phyloP scores from a whole-genome alignment of 78 protist species.

The Dictyostelium capitatum region DNA sequence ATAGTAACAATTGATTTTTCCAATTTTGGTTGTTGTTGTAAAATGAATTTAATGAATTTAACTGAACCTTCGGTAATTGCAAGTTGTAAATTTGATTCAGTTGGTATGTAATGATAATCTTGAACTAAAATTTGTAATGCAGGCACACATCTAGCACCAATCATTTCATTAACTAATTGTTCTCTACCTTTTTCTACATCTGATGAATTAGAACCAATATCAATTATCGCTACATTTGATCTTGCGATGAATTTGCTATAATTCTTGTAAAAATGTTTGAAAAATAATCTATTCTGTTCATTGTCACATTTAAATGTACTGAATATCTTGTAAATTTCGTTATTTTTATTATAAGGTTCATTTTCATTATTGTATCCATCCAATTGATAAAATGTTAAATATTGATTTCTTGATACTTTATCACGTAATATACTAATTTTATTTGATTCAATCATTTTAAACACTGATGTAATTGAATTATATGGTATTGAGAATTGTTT shows the following conservation, averaged over 20 bases:
- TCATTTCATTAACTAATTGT: neutral
- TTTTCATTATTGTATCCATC: no score
- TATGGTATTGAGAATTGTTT: no score
- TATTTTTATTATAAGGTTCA: no score
- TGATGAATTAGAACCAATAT: neutral
- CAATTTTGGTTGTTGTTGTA: no score
- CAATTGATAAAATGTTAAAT: no score
- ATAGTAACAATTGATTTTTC: no score
- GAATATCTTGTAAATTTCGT: no score
- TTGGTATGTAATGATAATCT: neutral
- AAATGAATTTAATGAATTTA: neutral
- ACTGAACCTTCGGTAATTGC: neutral
- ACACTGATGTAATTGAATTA: no score
- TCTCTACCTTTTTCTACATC: neutral
- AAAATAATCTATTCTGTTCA: neutral
- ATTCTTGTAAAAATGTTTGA: neutral
- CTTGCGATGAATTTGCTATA: neutral
- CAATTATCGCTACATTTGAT: neutral
- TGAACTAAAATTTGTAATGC: neutral
- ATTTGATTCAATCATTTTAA: no score
- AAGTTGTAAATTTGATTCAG: neutral
- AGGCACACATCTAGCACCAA: neutral
- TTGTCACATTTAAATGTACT: neutral
- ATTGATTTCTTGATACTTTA: no score
- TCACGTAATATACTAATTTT: no score